A percentile compares a stretch with the other conserved stretches of the same genome.
phyloP scores from a whole-genome alignment of 75 land plant genomes.

The Pinus albicaulis region DNA sequence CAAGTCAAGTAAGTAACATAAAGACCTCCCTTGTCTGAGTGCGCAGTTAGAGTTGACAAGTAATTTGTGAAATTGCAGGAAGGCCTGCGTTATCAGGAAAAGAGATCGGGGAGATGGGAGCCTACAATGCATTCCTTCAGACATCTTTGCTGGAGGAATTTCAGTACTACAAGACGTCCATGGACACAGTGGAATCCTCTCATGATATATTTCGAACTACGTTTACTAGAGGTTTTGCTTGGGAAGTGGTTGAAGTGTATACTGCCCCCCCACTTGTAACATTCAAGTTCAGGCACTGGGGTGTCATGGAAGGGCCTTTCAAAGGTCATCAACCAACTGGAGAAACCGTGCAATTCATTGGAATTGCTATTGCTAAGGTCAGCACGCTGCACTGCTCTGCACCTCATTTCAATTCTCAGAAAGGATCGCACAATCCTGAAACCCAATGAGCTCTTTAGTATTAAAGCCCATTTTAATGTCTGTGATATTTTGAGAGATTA shows the following conservation, averaged over 20 bases:
- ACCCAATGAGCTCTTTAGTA: no score
- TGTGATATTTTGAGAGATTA: no score
- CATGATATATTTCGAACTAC: constrained; percentile 43
- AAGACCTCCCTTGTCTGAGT: no score
- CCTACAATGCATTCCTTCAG: constrained; percentile 63
- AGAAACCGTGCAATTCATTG: no score
- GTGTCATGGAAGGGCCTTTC: no score
- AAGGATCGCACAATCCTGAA: no score
- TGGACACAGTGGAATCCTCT: constrained; percentile 62
- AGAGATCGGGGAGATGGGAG: constrained; percentile 40
- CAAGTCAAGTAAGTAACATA: not conserved
- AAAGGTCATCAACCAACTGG: no score
- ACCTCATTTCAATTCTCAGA: no score
- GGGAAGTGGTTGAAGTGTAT: constrained; percentile 71
- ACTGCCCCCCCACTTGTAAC: constrained; percentile 65
- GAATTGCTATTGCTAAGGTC: no score
- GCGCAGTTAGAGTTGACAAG: no score
- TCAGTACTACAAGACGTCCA: constrained; percentile 39
- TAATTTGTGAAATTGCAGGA: constrained; percentile 24
- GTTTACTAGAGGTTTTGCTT: constrained; percentile 70
- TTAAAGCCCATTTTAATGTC: no score
- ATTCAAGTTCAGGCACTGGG: constrained; percentile 73
- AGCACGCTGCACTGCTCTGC: no score
- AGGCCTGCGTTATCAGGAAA: constrained; percentile 23
- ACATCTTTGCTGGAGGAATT: constrained; percentile 41